Percentiles rank a stretch among this genome's conserved stretches.
These are phyloP conservation scores for Solanum rostratum DNA, from an alignment of 257 asterid genomes.

Conservation along the genomic window DNA sequence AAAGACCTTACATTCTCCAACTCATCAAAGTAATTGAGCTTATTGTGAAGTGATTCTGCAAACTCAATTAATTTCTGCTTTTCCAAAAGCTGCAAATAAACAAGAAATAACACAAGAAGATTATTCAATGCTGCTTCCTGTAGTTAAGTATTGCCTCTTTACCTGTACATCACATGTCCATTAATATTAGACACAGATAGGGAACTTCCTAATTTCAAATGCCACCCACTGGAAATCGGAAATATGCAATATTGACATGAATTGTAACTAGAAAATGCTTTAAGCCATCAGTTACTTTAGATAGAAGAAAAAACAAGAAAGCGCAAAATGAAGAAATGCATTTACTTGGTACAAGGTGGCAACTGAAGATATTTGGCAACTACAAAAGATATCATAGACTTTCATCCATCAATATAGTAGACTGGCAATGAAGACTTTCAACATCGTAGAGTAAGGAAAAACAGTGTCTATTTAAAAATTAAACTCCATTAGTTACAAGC, in stretches of 20 bases:
- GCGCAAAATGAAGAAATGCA: not conserved
- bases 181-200: not conserved
- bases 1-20: constrained; percentile 93
- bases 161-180: not conserved
- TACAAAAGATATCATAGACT: not conserved
- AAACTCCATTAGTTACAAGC: not conserved
- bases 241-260: not conserved
- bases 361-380: not conserved
- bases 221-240: not conserved
- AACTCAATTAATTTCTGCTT: constrained; percentile 86
- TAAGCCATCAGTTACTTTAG: not conserved
- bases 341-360: not conserved
- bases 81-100: constrained; percentile 77
- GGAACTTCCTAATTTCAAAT: not conserved
- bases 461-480: not conserved
- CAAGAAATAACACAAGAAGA: constrained; percentile 5
- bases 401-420: not conserved
- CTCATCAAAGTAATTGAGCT: constrained; percentile 97
- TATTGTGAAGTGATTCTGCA: constrained; percentile 92
- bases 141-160: not conserved
- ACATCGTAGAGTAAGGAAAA: not conserved
- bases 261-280: not conserved
- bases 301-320: not conserved
- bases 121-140: not conserved
- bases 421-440: not conserved